A percentile compares a stretch with the other conserved stretches of the same genome.
phyloP scores from a whole-genome alignment of 352 stramenopile genomes.

The Phytophthora cajani region DNA sequence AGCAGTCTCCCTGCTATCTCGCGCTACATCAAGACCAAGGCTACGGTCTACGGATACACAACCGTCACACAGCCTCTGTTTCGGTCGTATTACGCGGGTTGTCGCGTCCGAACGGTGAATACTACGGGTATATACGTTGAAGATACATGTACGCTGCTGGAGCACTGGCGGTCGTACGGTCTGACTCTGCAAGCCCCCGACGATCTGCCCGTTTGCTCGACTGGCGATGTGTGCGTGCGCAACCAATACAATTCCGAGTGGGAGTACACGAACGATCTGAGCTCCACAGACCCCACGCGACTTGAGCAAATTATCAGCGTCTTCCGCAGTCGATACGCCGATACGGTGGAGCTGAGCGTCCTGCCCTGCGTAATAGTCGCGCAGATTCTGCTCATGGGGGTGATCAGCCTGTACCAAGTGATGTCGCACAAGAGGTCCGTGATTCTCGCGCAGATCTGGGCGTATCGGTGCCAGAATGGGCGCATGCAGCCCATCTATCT shows the following conservation, averaged over 20 bases:
- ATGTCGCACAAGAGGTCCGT: slow-evolving; percentile 33
- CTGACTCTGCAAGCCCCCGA: slow-evolving; percentile 27
- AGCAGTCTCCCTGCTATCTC: slow-evolving; percentile 28
- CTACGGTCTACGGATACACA: slow-evolving; percentile 22
- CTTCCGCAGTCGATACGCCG: slow-evolving; percentile 35
- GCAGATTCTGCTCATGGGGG: slow-evolving; percentile 36
- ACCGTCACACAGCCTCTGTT: slow-evolving; percentile 33
- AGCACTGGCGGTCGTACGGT: slow-evolving; percentile 29
- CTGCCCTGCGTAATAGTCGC: slow-evolving; percentile 20
- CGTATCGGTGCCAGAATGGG: slow-evolving; percentile 35
- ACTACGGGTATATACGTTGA: slow-evolving; percentile 36
- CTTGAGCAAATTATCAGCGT: slow-evolving; percentile 34
- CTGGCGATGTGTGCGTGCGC: slow-evolving; percentile 29
- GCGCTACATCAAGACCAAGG: slow-evolving; percentile 26
- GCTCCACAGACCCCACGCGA: slow-evolving; percentile 3
- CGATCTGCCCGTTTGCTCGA: slow-evolving; percentile 32
- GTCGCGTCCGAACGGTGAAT: slow-evolving; percentile 30
- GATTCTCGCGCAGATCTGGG: slow-evolving; percentile 28
- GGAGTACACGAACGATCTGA: slow-evolving; percentile 24
- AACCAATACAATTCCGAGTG: slow-evolving; percentile 31
- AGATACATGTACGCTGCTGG: slow-evolving; percentile 21
- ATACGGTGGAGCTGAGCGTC: slow-evolving; percentile 25
- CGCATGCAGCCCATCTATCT: slow-evolving; percentile 39
- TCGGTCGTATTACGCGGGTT: slow-evolving; percentile 28
- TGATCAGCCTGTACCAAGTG: slow-evolving; percentile 35